These are phyloP conservation scores for Chaetomium sp. DNA, from an alignment of 2,329 filamentous ascomycete genomes.

Conservation along the genomic window DNA sequence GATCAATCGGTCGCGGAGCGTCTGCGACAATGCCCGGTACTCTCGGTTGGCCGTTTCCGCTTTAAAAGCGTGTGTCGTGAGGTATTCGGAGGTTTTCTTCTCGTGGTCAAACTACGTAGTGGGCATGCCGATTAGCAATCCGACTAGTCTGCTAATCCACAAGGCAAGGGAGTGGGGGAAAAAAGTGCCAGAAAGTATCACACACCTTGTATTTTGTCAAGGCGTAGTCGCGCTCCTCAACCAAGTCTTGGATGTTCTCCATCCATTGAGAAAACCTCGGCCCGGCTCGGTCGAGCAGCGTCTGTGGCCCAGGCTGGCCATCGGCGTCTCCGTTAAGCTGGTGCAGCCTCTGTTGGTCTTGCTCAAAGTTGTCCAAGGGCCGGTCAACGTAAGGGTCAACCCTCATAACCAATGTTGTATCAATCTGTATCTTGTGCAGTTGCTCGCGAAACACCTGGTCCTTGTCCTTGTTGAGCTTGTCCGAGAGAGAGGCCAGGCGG, in stretches of 20 bases:
- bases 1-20: constrained; percentile 60
- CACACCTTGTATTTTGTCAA: constrained; percentile 75
- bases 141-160: too few relatives aligned
- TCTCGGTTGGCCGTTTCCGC: constrained; percentile 57
- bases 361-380: constrained; percentile 39
- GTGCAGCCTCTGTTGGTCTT: constrained; percentile 35
- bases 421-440: constrained; percentile 83
- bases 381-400: constrained; percentile 68
- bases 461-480: constrained; percentile 72
- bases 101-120: constrained; percentile 53
- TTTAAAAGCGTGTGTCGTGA: constrained; percentile 55
- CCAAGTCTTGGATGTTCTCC: constrained; percentile 76
- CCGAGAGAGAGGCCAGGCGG: constrained; percentile 66
- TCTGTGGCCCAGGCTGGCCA: constrained; percentile 39
- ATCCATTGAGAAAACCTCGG: constrained; percentile 81
- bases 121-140: constrained; percentile 15
- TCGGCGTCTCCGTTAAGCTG: constrained; percentile 32
- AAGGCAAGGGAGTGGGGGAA: background rate
- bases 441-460: constrained; percentile 84
- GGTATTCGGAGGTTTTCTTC: constrained; percentile 53
- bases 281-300: constrained; percentile 67
- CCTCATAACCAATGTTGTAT: constrained; percentile 78
- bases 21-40: constrained; percentile 51
- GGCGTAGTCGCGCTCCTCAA: constrained; percentile 81
- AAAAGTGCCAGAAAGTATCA: constrained; percentile 12